Conservation (phyloP, 306 rosid species). For the Carpinus fangiana region DNA sequence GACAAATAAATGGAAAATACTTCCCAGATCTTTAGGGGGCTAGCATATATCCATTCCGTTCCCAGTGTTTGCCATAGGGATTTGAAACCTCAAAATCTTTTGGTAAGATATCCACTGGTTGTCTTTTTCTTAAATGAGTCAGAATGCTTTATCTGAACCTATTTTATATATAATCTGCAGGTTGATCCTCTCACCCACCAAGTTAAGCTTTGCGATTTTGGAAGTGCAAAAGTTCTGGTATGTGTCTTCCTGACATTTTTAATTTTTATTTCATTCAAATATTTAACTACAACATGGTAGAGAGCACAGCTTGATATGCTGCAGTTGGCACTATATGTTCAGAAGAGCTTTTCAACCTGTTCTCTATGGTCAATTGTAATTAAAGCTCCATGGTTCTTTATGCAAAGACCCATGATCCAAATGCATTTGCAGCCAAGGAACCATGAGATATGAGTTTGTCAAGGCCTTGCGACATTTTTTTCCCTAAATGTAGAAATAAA, state of each 20-base stretch:
- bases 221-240: conserved; percentile 97
- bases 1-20: conserved; percentile 22
- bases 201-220: conserved; percentile 93
- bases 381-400: conserved; percentile 5
- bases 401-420: conserved; percentile 6
- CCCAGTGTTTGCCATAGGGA: conserved; percentile 93
- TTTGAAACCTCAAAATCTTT: conserved; percentile 90
- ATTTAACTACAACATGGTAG: conserved; percentile 4
- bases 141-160: conserved; percentile 17
- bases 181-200: conserved; percentile 93
- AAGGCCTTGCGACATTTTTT: neutral
- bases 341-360: conserved; percentile 15
- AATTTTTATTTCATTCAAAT: conserved; percentile 3
- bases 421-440: neutral
- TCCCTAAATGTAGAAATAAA: neutral
- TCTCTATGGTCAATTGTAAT: conserved; percentile 14
- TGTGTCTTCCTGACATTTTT: conserved; percentile 24
- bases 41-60: conserved; percentile 90
- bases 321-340: neutral
- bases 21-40: conserved; percentile 82
- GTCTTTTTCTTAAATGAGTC: conserved; percentile 8
- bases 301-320: neutral
- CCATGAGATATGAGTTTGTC: neutral
- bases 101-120: conserved; percentile 52
- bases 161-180: conserved; percentile 36